These are phyloP conservation scores for Aspergillus sp. DNA, from an alignment of 2,329 filamentous ascomycete species.

Conservation along the genomic window DNA sequence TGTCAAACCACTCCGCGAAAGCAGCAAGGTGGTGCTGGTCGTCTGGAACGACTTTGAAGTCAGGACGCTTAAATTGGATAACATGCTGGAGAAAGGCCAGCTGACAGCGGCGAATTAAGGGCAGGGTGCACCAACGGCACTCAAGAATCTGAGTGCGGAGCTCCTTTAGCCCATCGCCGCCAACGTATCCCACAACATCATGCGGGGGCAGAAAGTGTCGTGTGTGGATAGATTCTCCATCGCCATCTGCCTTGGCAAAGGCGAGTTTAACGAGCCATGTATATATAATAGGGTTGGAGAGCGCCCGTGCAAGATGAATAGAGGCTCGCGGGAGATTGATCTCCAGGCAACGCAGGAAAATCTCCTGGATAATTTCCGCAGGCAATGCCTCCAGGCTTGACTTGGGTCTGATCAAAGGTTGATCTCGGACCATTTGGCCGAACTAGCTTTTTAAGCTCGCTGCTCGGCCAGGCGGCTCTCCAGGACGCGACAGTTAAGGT, in stretches of 20 bases:
- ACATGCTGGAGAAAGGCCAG: conserved; percentile 38
- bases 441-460: conserved; percentile 1
- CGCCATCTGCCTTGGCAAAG: conserved; percentile 41
- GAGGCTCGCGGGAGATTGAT: conserved; percentile 49
- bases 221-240: conserved; percentile 34
- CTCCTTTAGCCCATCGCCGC: conserved; percentile 24
- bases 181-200: conserved; percentile 33
- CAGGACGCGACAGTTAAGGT: background rate
- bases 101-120: conserved; percentile 41
- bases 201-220: conserved; percentile 40
- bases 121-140: conserved; percentile 43
- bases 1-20: conserved; percentile 25
- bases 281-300: conserved; percentile 44
- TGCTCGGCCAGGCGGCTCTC: conserved; percentile 4
- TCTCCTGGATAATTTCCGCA: conserved; percentile 50
- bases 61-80: conserved; percentile 29
- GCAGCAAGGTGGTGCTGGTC: conserved; percentile 25
- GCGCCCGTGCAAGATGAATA: conserved; percentile 36
- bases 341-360: conserved; percentile 53
- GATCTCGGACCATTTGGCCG: conserved; percentile 8
- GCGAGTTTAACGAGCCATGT: conserved; percentile 44
- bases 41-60: conserved; percentile 27
- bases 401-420: conserved; percentile 1
- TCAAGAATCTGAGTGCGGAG: conserved; percentile 39
- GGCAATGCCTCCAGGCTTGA: conserved; percentile 46